Percentiles rank a stretch among this genome's conserved stretches.
phyloP scores from a whole-genome alignment of 2,329 filamentous ascomycete genomes.

The Venturia nashicola region DNA sequence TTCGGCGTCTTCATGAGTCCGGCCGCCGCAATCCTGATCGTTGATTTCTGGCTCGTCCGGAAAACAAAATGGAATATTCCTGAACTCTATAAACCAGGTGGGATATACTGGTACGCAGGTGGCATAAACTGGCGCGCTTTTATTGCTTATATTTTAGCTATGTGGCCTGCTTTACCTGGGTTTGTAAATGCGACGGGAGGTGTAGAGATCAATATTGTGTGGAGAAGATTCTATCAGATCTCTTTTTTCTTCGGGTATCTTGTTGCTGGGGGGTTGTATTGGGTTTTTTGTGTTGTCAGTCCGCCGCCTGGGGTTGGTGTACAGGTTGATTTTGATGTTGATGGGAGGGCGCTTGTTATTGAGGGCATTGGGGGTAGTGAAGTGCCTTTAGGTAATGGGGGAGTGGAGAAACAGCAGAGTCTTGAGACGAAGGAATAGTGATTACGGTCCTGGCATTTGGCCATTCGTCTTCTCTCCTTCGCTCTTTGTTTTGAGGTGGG shows the following conservation, averaged over 20 bases:
- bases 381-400: neutral
- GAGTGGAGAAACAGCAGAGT: neutral
- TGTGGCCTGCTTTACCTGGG: conserved; percentile 14
- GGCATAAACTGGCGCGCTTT: conserved; percentile 17
- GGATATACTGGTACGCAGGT: conserved; percentile 17
- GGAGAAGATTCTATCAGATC: conserved; percentile 13
- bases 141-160: conserved; percentile 15
- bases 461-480: neutral
- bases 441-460: neutral
- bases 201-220: conserved; percentile 1
- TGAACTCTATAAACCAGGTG: conserved; percentile 15
- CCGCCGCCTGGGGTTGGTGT: conserved; percentile 12
- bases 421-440: neutral
- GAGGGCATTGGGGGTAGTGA: neutral
- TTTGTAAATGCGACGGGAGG: conserved; percentile 7
- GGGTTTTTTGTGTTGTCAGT: conserved; percentile 11
- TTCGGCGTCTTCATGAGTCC: conserved; percentile 19
- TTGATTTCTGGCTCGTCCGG: conserved; percentile 18
- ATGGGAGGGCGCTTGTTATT: conserved; percentile 15
- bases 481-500: neutral
- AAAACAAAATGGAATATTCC: conserved; percentile 16
- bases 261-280: conserved; percentile 11
- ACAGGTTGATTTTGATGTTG: conserved; percentile 13
- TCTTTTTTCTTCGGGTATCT: conserved; percentile 13
- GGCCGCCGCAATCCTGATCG: conserved; percentile 14